Evolutionary conservation across 2,329 filamentous ascomycete genomes (phyloP), one percentile per base, ranked within the genome.

Genomic region (Thelonectria olida): DNA sequence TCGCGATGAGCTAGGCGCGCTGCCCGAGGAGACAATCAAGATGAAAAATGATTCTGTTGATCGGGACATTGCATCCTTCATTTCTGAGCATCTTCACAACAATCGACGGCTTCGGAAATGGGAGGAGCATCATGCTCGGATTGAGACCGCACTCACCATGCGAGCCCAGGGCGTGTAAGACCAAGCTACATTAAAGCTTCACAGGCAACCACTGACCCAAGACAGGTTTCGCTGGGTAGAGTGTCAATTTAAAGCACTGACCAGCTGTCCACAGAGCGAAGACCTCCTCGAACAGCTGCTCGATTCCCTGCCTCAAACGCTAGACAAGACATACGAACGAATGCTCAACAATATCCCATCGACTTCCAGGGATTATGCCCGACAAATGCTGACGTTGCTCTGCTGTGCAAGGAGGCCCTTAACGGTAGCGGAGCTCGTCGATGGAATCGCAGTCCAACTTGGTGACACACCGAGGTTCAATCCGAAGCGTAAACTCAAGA

Each of bases 311-410:
- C 65, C 76, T 1, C 69, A 28, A 39, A 56, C 65, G 9, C 59
- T 75, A 3, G 64, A 71, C 36, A 67, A 72, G n/a, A 73, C 71
- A 8, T 74, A 75, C 48, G 62, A 65, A 7, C 61, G 67, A 25
- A 62, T 62, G 54, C 51, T 62, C n/a, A 10, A 19, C 17, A 55
- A 55, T 17, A 58, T 62, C 10, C 36, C 38, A 1, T 10, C 20
- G 4, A 20, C 5, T 12, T 59, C 42, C 10, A 17, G 7, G 9
- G 20, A 41, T 3, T 51, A 63, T 28, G 55, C 54, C 10, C 54
- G 25, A 12, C 55, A 27, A 23, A 20, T 59, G 22, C 25, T 58
- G 6, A 28, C 25, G 7, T 23, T 63, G 7, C 51, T 63, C 8
- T 58, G 60, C 39, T 56, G 55, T 10, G 38, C 60, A 2, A 52